Percentiles rank a stretch among this genome's conserved stretches.
Conservation (phyloP, 257 asterid genomes). For the Phtheirospermum japonicum region DNA sequence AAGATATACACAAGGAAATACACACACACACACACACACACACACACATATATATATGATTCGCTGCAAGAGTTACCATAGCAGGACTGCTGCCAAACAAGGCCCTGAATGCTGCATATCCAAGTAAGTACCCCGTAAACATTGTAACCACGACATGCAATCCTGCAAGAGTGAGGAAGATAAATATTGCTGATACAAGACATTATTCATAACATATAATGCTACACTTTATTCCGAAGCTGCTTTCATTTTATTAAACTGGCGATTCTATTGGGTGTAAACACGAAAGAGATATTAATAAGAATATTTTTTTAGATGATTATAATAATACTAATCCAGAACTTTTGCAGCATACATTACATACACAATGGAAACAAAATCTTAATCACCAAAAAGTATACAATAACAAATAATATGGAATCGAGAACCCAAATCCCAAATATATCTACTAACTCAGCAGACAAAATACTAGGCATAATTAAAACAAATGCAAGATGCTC, state of each 20-base stretch:
- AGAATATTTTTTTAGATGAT: too few species aligned
- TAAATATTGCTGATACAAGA: slow-evolving; percentile 13
- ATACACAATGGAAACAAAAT: background rate
- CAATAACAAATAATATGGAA: too few species aligned
- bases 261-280: too few species aligned
- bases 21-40: too few species aligned
- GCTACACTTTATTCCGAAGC: background rate
- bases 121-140: slow-evolving; percentile 88
- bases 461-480: background rate
- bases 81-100: slow-evolving; percentile 69
- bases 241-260: too few species aligned
- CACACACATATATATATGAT: too few species aligned
- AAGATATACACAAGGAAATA: background rate
- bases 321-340: too few species aligned
- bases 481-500: background rate
- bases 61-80: slow-evolving; percentile 55
- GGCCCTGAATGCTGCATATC: slow-evolving; percentile 91
- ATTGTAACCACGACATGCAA: slow-evolving; percentile 72
- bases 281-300: too few species aligned
- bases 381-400: background rate
- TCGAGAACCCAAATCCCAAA: background rate
- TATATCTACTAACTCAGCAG: background rate
- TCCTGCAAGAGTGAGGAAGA: slow-evolving; percentile 48
- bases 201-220: slow-evolving; percentile 14
- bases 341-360: too few species aligned